Base-by-base conservation (phyloP, 2,329 filamentous ascomycete genomes). In the Mollisia scopiformis region DNA sequence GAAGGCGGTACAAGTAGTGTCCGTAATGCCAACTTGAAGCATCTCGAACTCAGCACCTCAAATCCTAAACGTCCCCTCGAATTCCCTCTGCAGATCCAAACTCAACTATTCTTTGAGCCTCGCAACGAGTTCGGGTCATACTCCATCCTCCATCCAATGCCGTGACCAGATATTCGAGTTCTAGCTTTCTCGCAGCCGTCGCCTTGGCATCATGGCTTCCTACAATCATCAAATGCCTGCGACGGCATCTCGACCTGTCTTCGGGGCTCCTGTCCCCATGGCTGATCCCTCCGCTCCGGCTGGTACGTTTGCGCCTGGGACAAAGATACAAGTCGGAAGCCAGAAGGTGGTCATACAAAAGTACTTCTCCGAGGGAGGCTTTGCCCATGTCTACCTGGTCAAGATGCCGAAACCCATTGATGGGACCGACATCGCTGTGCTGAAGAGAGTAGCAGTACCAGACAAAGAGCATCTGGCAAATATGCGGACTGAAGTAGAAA, bases 401-500 rank as follows among this genome's bases (percentile, higher is more conserved):
- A 92, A 91, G 75, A 81, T 98, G 62, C 88, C 92, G 33, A 84
- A 88, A 68, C 69, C 73, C 31, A 74, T 74, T 62, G 71, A 74
- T 61, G 73, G 73, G 35, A 74, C 73, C n/a, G 73, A 75, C 57
- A 74, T 74, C 57, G 73, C 73, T 5, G 65, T 75, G 7, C 60
- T 75, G 60, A 75, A 99, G 83, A 85, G 95, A 73, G 95, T 99
- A 61, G 95, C 95, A 35, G 95, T 98, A 55, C 93, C 95, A 31
- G 95, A 99, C 78, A 97, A 96, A 82, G 91, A 96, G 66, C 87
- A 94, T 61, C 82, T 99, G 78, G 91, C 92, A 65, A 93, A 91
- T 76, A 98, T 99, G 95, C 88, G 95, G 76, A 98, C 89, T 68
- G 95, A 99, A 82, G 95, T 99, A 69, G 95, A 99, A 80, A 99